Percentiles rank a stretch among this genome's conserved stretches.
phyloP scores from a whole-genome alignment of 2,329 filamentous ascomycete species.

The Fusarium nisikadoi region DNA sequence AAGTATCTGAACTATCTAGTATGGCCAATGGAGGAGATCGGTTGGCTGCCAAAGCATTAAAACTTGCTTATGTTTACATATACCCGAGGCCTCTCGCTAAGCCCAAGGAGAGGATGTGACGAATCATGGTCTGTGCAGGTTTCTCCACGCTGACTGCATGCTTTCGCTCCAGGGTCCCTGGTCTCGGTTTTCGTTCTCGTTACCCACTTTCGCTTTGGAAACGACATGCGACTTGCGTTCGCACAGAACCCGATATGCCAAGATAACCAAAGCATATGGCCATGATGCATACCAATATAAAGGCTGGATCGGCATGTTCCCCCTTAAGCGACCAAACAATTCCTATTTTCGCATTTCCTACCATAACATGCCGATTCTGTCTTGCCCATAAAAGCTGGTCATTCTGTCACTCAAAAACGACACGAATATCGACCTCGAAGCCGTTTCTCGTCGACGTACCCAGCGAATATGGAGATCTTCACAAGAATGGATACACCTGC shows the following conservation, averaged over 20 bases:
- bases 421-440: accelerated
- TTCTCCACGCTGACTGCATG: background rate
- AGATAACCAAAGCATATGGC: background rate
- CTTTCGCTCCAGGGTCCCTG: background rate
- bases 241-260: background rate
- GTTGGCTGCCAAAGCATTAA: background rate
- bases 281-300: no score
- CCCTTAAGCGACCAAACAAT: background rate
- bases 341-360: background rate
- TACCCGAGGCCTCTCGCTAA: background rate
- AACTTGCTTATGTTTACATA: background rate
- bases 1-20: background rate
- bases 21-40: background rate
- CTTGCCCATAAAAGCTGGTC: background rate
- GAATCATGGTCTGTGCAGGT: no score
- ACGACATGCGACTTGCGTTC: background rate
- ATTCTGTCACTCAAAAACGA: accelerated
- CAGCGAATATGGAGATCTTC: background rate
- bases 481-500: accelerated
- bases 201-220: background rate
- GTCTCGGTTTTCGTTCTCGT: background rate
- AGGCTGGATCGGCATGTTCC: background rate
- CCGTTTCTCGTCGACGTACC: accelerated
- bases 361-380: background rate
- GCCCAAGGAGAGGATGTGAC: background rate